These are phyloP conservation scores for Phaeophleospora eucalypticola DNA, from an alignment of 2,329 filamentous ascomycete genomes.

Conservation along the genomic window DNA sequence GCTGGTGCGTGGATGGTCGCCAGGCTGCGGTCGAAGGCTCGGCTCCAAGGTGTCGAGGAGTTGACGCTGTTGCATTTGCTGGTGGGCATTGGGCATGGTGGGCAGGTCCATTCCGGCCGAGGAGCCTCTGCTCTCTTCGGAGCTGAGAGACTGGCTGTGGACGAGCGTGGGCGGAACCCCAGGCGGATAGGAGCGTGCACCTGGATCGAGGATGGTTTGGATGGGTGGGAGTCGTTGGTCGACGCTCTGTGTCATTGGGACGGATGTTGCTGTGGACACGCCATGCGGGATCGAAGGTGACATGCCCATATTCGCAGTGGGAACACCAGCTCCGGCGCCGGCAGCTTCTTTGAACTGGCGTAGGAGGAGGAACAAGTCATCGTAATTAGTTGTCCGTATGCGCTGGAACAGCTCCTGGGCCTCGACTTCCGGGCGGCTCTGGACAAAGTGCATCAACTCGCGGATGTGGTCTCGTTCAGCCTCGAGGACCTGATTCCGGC, in stretches of 20 bases:
- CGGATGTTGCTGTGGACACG: background rate
- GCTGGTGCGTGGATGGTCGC: too few species aligned
- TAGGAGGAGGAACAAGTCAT: constrained; percentile 23
- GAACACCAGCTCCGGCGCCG: constrained; percentile 8
- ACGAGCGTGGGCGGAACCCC: constrained; percentile 10
- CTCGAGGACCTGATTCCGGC: constrained; percentile 30
- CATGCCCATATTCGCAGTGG: too few species aligned
- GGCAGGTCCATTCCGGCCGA: background rate
- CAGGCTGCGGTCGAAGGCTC: constrained; percentile 7
- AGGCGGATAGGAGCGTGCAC: background rate
- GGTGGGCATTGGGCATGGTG: background rate
- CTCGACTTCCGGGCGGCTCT: constrained; percentile 26
- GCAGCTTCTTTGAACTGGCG: constrained; percentile 18
- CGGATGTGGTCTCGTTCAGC: constrained; percentile 28
- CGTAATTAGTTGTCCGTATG: constrained; percentile 22
- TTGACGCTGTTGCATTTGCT: constrained; percentile 1
- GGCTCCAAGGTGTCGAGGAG: constrained; percentile 14
- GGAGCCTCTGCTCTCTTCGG: constrained; percentile 20
- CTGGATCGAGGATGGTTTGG: constrained; percentile 19
- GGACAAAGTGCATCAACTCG: constrained; percentile 27
- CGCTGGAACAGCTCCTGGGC: constrained; percentile 29
- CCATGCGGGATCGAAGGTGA: too few species aligned
- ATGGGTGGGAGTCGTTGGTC: constrained; percentile 21
- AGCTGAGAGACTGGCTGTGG: constrained; percentile 20
- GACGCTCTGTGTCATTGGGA: background rate